Percentiles rank a stretch among this genome's conserved stretches.
Conservation (phyloP, 768 basidiomycete genomes). For the Clavulina sp. region DNA sequence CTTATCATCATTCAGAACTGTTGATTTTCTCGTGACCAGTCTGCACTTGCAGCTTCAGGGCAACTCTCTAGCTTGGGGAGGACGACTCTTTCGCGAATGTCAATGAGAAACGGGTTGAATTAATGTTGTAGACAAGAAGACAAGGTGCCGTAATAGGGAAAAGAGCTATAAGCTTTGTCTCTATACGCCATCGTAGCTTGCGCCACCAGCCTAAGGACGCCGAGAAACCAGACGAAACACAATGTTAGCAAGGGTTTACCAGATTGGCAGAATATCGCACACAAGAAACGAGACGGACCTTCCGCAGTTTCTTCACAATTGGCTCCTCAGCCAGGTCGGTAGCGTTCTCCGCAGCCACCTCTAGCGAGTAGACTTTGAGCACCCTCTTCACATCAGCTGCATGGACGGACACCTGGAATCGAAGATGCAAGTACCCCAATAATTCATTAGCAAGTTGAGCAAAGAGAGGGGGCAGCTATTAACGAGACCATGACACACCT, state of each 20-base stretch:
- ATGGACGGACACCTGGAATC: conserved; percentile 72
- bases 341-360: conserved; percentile 68
- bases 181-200: conserved; percentile 61
- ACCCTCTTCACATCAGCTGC: conserved; percentile 71
- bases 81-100: no score
- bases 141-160: not conserved
- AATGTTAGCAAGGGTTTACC: conserved; percentile 3
- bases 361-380: conserved; percentile 61
- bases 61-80: no score
- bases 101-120: not conserved
- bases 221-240: not conserved
- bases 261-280: conserved; percentile 12
- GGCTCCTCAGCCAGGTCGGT: conserved; percentile 79
- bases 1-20: no score
- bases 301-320: conserved; percentile 63
- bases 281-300: conserved; percentile 33
- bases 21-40: no score
- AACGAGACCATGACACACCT: no score
- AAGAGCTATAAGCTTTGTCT: not conserved
- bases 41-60: no score
- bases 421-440: not conserved
- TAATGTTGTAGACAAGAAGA: not conserved
- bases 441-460: not conserved
- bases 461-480: not conserved
- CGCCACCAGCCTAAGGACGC: conserved; percentile 52